Evolutionary conservation across 2,329 filamentous ascomycete species (phyloP), one percentile per base, ranked within the genome.

Genomic region (Colletotrichum sp.): DNA sequence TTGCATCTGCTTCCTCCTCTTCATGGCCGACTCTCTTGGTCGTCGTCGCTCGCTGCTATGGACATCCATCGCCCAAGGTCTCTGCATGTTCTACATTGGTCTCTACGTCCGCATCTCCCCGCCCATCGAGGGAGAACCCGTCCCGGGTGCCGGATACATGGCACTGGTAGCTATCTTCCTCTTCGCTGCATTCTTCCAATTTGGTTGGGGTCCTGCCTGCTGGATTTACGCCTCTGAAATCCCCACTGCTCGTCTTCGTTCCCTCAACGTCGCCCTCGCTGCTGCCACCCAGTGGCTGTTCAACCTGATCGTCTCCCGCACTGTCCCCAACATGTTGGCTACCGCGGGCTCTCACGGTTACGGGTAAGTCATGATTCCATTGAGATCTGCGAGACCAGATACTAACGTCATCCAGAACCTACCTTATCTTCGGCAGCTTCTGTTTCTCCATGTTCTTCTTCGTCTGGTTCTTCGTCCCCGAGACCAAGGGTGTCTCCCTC

Each of bases 211-310:
- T 7, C 91, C 91, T 0, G 90, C 91, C n/a, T 92, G 91, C 85
- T 94, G 92, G 92, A 84, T 84, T 59, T 81, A 81, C 71, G 79
- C 80, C 21, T 79, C 78, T 13, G 92, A 94, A 81, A 94, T 94
- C 76, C 92, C 92, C 0, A 90, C 90, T 7, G 90, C 91, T 2
- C 86, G 92, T 32, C 86, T 94, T 7, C 85, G 92, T 62, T 89
- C 89, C 16, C 84, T 93, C 77, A 94, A 93, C 79, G 92, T 94
- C 3, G 87, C 91, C 2, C 86, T 93, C 63, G 92, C 91, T 0
- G 92, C 92, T 5, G 90, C 91, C 1, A 93, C 91, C 1, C 92
- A 94, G 79, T 93, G 92, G 92, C 81, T 94, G 7, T 94, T 94
- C 83, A 94, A 94, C 80, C 92, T 94, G 74, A 91, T 93, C 5